Percentiles rank a stretch among this genome's conserved stretches.
Conservation (phyloP, 2,329 filamentous ascomycete genomes). For the Periconia digitata region DNA sequence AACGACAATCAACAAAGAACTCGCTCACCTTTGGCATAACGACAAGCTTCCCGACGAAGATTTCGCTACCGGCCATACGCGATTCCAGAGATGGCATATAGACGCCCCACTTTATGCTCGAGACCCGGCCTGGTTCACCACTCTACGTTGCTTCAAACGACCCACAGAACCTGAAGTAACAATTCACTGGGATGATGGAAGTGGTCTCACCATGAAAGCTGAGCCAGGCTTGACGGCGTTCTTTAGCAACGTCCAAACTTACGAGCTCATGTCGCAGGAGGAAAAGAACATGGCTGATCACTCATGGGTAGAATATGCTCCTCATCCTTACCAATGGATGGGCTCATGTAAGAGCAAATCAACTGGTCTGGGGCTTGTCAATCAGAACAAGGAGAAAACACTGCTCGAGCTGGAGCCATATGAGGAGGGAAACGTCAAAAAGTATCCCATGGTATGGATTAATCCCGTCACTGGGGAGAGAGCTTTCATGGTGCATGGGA, state of each 20-base stretch:
- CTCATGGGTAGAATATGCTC: constrained; percentile 52
- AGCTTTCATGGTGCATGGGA: constrained; percentile 49
- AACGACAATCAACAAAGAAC: constrained; percentile 28
- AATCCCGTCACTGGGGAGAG: constrained; percentile 48
- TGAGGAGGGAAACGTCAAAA: constrained; percentile 41
- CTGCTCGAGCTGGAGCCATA: constrained; percentile 43
- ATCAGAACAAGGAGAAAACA: constrained; percentile 42
- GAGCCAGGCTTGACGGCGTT: constrained; percentile 50
- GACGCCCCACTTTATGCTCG: constrained; percentile 49
- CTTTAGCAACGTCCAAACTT: constrained; percentile 47
- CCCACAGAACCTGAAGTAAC: constrained; percentile 42
- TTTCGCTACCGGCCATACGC: constrained; percentile 46
- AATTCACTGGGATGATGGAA: constrained; percentile 49
- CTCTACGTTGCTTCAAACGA: constrained; percentile 44
- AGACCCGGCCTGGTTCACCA: constrained; percentile 49
- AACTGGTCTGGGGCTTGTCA: constrained; percentile 46
- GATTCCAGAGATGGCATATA: constrained; percentile 55
- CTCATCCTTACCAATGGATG: constrained; percentile 49
- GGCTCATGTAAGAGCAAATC: constrained; percentile 44
- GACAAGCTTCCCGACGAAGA: constrained; percentile 50
- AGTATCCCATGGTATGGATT: constrained; percentile 52
- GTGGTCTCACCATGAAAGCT: constrained; percentile 45
- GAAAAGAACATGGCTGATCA: constrained; percentile 47
- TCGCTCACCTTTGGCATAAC: constrained; percentile 45
- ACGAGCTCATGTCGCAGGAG: constrained; percentile 46